Percentiles rank a stretch among this genome's conserved stretches.
phyloP scores from a whole-genome alignment of 768 basidiomycete genomes.

The Agaricus bisporus region DNA sequence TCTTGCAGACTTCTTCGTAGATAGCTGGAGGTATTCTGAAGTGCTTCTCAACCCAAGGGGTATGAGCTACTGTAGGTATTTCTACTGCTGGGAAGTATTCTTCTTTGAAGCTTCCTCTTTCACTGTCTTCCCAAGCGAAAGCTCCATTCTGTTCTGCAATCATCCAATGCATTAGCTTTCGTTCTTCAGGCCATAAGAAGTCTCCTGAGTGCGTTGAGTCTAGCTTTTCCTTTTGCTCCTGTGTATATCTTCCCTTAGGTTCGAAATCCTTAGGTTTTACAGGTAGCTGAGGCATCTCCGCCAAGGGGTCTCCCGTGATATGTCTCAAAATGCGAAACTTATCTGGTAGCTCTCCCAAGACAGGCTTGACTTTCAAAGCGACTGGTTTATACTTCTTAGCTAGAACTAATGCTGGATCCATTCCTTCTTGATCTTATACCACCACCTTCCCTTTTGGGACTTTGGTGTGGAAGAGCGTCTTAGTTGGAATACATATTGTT shows the following conservation, averaged over 20 bases:
- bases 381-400: too few relatives aligned
- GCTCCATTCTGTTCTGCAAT: constrained; percentile 11
- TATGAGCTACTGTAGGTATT: constrained; percentile 10
- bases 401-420: too few relatives aligned
- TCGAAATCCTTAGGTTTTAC: constrained; percentile 14
- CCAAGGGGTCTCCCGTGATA: constrained; percentile 22
- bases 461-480: too few relatives aligned
- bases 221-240: constrained; percentile 17
- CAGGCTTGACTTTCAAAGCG: too few relatives aligned
- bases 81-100: constrained; percentile 14
- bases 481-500: too few relatives aligned
- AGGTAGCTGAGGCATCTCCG: constrained; percentile 15
- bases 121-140: constrained; percentile 16
- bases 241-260: constrained; percentile 19
- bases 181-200: constrained; percentile 15
- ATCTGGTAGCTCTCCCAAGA: too few relatives aligned
- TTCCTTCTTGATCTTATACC: too few relatives aligned
- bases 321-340: constrained; percentile 20
- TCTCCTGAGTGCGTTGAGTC: constrained; percentile 14
- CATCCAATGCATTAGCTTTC: constrained; percentile 13
- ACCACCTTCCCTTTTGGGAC: too few relatives aligned
- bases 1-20: constrained; percentile 3
- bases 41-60: constrained; percentile 6
- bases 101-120: constrained; percentile 12
- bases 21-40: constrained; percentile 14